Base-by-base conservation (phyloP, 2,329 filamentous ascomycete genomes). In the Passalora sequoiae region DNA sequence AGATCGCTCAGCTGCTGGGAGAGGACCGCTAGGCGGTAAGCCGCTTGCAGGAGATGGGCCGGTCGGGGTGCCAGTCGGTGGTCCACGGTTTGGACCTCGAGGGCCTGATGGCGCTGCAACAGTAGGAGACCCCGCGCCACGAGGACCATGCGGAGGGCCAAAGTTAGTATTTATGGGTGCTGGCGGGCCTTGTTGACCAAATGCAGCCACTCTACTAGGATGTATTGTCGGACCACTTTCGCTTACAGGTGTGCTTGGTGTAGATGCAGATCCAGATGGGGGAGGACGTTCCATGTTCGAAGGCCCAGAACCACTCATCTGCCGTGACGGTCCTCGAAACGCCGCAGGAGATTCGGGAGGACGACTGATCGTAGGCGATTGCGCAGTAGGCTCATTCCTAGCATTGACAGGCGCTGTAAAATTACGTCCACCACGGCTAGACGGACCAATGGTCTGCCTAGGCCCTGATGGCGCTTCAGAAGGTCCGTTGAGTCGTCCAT, bases 391-490 rank as follows among this genome's bases (percentile, higher is more conserved):
- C 20, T 55, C 51, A n/a, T 47, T 49, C 13, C 44, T 44, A 22
- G 44, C 37, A 33, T 40, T 42, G 25, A 52, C 54, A 31, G 56
- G 53, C 33, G 62, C 59, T 15, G 67, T 61, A 36, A 64, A 62
- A 47, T 64, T 68, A 28, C 70, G 66, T n/a, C 63, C 63, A 46
- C 60, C 59, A 31, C 68, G 60, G 8, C 59, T 60, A 41, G 59
- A 48, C n/a, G 58, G 51, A 42, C 62, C 66, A 46, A 64, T 68
- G 47, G 63, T 59, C 55, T 66, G 66, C 44, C 73, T 68, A 39
- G 77, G 78, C 1, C 77, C 78, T 28, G 74, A 76, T 17, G 78
- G 77, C 38, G 66, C 70, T 15, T 80, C 71, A 15, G 62, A 53
- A n/a, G 66, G 65, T 20, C 62, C 62, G 47, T 74, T 76, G 13